Evolutionary conservation across 495 filamentous ascomycete genomes (phyloP).

Genomic region (Penicillium paxilli): DNA sequence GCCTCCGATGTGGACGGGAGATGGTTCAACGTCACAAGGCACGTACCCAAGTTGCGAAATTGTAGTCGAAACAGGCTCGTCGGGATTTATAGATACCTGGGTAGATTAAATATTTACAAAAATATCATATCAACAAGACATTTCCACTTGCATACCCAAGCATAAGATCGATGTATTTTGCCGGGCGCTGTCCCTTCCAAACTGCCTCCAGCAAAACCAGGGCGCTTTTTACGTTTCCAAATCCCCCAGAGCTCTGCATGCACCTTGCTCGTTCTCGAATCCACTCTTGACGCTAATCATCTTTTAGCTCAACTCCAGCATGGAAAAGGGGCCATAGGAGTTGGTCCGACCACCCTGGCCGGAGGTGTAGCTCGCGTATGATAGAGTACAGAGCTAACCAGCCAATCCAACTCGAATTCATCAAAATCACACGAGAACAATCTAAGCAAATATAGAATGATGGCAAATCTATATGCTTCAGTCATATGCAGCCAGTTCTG

Average conservation of each 20-base stretch:
- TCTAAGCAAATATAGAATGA: not conserved
- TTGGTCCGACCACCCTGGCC: slow-evolving; percentile 1
- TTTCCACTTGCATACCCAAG: slow-evolving; percentile 1
- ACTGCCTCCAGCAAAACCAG: slow-evolving; percentile 1
- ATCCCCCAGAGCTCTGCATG: slow-evolving; percentile 8
- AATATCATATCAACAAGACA: slow-evolving; percentile 1
- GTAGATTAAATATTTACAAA: too few relatives aligned
- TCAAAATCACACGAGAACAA: not conserved
- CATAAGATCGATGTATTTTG: slow-evolving; percentile 8
- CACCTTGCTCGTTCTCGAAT: slow-evolving; percentile 2
- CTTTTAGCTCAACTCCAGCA: not conserved
- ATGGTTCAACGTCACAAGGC: not conserved
- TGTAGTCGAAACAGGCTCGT: too few relatives aligned
- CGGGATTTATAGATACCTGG: too few relatives aligned
- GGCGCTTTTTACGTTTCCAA: slow-evolving; percentile 10
- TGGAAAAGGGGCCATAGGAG: slow-evolving; percentile 2
- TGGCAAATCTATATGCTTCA: not conserved
- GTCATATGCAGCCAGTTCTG: not conserved
- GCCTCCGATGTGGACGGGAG: not conserved
- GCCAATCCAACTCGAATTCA: slow-evolving; percentile 1
- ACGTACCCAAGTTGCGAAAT: not conserved
- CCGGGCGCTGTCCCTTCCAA: slow-evolving; percentile 2
- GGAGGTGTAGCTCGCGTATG: not conserved
- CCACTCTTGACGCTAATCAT: slow-evolving; percentile 1
- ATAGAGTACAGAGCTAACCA: slow-evolving; percentile 2